Evolutionary conservation across 2,329 filamentous ascomycete species (phyloP), one percentile per base, ranked within the genome.

Genomic region (Alternaria sp.): DNA sequence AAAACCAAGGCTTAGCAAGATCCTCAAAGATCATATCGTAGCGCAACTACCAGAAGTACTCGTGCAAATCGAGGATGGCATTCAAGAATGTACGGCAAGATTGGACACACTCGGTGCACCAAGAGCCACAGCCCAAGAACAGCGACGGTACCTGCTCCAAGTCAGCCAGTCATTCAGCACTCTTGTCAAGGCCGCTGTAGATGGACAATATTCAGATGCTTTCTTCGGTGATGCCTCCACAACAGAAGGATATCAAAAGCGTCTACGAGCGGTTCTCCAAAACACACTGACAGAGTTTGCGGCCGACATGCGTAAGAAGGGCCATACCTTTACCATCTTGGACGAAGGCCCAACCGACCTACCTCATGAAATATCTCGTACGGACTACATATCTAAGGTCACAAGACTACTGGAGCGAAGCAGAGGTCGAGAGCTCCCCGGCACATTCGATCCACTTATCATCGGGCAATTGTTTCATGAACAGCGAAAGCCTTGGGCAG

Each of bases 101-200:
- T 72, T 89, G 4, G 61, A 78, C 0, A 72, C 73, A 3, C 77
- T 90, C 0, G 88, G 88, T 0, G 69, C 77, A 3, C 73, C 82
- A 1, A 78, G 86, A 9, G 72, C 68, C 1, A 85, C 80, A 0
- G 16, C 77, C 0, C 61, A 77, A 1, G 81, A 88, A 54, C 85
- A 89, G 56, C 80, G 78, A 0, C 68, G 73, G 0, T 84, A 84
- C 47, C 75, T 89, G 2, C 67, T 84, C 7, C 64, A 72, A 82
- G 20, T 83, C 81, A 66, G 76, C 81, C 48, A 66, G 0, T 53
- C 54, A 0, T 87, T 85, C 51, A 78, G 79, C 1, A 65, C 59
- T 4, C 73, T 88, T 1, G 69, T 83, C 14, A 81, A 76, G 58
- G 79, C 79, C 1, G 82, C 85, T 0, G 67, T 83, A 0, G 80